Percentiles rank a stretch among this genome's conserved stretches.
Evolutionary conservation across 2,329 filamentous ascomycete genomes (phyloP).

Genomic region (Colletotrichum simmondsii): DNA sequence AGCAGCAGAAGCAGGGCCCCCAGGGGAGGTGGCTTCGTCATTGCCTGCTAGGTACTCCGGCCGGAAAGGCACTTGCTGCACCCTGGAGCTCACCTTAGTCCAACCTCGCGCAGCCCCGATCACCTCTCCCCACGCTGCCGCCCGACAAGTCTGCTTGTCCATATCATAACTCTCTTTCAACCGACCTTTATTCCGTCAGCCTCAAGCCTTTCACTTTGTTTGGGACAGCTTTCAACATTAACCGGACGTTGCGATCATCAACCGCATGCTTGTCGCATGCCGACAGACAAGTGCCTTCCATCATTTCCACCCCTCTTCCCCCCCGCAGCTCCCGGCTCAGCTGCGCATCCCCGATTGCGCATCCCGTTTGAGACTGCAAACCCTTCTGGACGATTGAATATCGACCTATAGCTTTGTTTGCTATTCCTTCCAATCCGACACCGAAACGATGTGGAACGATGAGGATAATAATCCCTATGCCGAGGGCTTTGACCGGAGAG

Average conservation of each 20-base stretch:
- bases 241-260: not conserved
- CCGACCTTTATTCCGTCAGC: not conserved
- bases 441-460: constrained; percentile 90
- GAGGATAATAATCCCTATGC: constrained; percentile 99
- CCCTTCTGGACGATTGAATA: constrained; percentile 18
- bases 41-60: constrained; percentile 25
- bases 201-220: not conserved
- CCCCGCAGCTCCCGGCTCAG: constrained; percentile 32
- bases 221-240: not conserved
- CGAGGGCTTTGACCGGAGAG: constrained; percentile 86
- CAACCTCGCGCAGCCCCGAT: constrained; percentile 25
- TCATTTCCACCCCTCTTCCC: constrained; percentile 17
- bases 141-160: constrained; percentile 17
- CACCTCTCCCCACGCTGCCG: constrained; percentile 21
- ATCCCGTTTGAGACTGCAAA: constrained; percentile 27
- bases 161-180: constrained; percentile 1
- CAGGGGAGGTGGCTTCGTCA: constrained; percentile 32
- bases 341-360: constrained; percentile 31
- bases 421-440: not conserved
- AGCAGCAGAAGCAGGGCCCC: not conserved
- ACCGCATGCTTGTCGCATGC: constrained; percentile 5
- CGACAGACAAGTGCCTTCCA: constrained; percentile 1
- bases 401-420: constrained; percentile 25
- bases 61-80: constrained; percentile 28
- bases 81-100: constrained; percentile 33